Evolutionary conservation across 345 rosid genomes (phyloP), one percentile per base, ranked within the genome.

Genomic region (Eucalyptus brandiana): DNA sequence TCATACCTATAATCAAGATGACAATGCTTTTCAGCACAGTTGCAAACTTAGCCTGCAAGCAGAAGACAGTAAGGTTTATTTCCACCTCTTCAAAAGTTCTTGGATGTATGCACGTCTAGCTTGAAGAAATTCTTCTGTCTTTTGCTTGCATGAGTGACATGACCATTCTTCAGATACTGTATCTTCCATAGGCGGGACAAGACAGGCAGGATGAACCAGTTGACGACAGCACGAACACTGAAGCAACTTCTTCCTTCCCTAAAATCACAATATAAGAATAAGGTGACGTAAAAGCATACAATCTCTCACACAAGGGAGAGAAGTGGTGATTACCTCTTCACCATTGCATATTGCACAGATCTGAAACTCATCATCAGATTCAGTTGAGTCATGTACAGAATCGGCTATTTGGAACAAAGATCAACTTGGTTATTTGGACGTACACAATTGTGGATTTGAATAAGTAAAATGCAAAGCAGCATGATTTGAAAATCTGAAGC

Each of bases 281-380:
- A 51, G 7, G 65, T 28, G 50, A 86, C 17, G 11, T 80, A 56
- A 60, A 80, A 86, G 28, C 80, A 32, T 56, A 54, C 30, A 10
- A 44, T 45, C n/a, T 80, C 85, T 32, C 37, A 60, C 49, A 19
- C 80, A 50, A 69, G 50, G 53, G 42, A 40, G 80, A 69, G 80
- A 83, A 88, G 87, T 89, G 91, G 17, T 80, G 50, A 86, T 90
- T 95, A 97, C 99, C 98, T 94, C 98, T 93, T 98, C 99, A 89
- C 90, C 87, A 88, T 93, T 98, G 96, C 99, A 98, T 88, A 98
- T 94, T 91, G 93, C 97, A 91, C 99, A 98, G 86, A 98, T 97
- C 93, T 97, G 99, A 95, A 97, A 98, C 94, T 98, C 99, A 42
- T 98, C 99, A 94, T 97, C 98, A 54, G 99, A 98, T 93, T 96